phyloP scores from a whole-genome alignment of 768 basidiomycete genomes.

The Boletus rex-veris region DNA sequence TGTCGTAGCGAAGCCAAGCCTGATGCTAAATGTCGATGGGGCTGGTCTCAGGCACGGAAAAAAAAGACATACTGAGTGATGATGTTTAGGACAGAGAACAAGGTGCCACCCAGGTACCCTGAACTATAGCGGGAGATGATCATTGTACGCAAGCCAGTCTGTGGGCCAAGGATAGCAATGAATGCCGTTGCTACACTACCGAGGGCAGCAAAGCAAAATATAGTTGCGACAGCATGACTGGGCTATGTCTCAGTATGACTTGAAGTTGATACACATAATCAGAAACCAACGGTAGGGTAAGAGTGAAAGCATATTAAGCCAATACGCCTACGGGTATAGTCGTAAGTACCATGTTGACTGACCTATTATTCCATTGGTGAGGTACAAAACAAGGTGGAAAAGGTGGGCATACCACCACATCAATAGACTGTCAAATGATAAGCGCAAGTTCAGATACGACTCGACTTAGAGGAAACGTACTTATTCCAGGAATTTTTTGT shows the following conservation, averaged over 20 bases:
- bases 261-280: background rate
- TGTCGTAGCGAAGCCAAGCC: constrained; percentile 46
- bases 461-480: constrained; percentile 21
- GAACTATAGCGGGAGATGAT: constrained; percentile 46
- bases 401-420: constrained; percentile 42
- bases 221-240: constrained; percentile 44
- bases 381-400: background rate
- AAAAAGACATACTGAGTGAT: constrained; percentile 39
- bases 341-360: constrained; percentile 46
- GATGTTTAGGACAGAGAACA: constrained; percentile 53
- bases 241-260: background rate
- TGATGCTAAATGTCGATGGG: constrained; percentile 7
- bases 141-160: constrained; percentile 54
- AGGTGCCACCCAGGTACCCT: constrained; percentile 46
- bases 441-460: background rate
- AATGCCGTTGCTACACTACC: constrained; percentile 43
- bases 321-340: constrained; percentile 51
- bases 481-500: constrained; percentile 44
- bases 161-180: constrained; percentile 52
- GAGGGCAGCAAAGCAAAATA: constrained; percentile 44
- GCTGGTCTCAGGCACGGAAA: background rate
- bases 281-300: constrained; percentile 42
- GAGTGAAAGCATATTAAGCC: constrained; percentile 45
- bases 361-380: constrained; percentile 28
- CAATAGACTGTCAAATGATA: constrained; percentile 31